Percentiles rank a stretch among this genome's conserved stretches.
Evolutionary conservation across 2,329 filamentous ascomycete genomes (phyloP).

Genomic region (Fusarium sp.): DNA sequence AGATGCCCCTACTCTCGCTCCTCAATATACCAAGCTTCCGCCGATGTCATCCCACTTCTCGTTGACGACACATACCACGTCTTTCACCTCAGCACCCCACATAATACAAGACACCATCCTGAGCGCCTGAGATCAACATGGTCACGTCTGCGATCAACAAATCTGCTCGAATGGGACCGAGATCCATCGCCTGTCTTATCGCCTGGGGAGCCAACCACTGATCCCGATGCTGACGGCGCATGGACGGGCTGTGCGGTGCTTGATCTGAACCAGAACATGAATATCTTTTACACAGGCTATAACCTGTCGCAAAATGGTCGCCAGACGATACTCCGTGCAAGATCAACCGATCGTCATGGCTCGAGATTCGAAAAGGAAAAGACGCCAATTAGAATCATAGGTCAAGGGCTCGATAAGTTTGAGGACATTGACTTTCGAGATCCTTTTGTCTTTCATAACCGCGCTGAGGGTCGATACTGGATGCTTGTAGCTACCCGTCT

Average conservation of each 20-base stretch:
- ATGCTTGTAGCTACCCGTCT: conserved; percentile 56
- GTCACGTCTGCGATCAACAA: conserved; percentile 50
- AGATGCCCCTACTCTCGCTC: conserved; percentile 47
- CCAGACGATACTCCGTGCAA: conserved; percentile 52
- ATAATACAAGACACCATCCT: conserved; percentile 52
- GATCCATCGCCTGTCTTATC: conserved; percentile 45
- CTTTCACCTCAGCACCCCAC: conserved; percentile 53
- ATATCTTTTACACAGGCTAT: conserved; percentile 56
- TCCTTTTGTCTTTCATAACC: conserved; percentile 54
- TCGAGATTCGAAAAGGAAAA: conserved; percentile 45
- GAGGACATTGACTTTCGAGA: conserved; percentile 56
- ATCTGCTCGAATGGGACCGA: conserved; percentile 51
- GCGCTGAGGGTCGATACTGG: conserved; percentile 50
- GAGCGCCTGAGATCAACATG: conserved; percentile 51
- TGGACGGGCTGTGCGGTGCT: conserved; percentile 54
- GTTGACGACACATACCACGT: conserved; percentile 55
- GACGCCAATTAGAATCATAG: conserved; percentile 43
- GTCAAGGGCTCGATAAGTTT: conserved; percentile 42
- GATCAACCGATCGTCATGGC: conserved; percentile 47
- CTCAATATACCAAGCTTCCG: conserved; percentile 49
- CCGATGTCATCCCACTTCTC: conserved; percentile 55
- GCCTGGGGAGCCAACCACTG: conserved; percentile 37
- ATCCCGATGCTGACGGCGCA: conserved; percentile 51
- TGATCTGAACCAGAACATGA: conserved; percentile 52
- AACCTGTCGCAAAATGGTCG: conserved; percentile 49